Conservation (phyloP, 2,329 filamentous ascomycete species). For the Diaporthe amygdali region DNA sequence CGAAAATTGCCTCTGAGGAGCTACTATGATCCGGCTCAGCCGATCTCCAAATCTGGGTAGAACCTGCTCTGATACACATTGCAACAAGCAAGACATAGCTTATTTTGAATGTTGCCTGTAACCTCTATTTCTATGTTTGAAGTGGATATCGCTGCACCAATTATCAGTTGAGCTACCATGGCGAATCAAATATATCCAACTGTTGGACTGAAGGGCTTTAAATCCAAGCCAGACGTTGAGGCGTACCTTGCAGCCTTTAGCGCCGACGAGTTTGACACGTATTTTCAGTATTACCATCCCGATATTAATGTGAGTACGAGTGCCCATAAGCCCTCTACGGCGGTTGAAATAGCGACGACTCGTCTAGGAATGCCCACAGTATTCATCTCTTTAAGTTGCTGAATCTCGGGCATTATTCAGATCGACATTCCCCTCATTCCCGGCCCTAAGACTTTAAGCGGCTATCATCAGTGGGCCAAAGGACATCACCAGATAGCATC, state of each 20-base stretch:
- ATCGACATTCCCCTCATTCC: neutral
- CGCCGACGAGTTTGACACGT: neutral
- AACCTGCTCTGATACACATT: neutral
- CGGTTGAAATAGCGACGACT: neutral
- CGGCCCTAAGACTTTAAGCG: neutral
- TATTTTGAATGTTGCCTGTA: neutral
- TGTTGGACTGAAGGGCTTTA: neutral
- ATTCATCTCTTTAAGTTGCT: neutral
- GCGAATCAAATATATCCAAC: neutral
- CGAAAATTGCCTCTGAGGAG: neutral
- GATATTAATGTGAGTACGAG: neutral
- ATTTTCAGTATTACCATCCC: constrained; percentile 2
- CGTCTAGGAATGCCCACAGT: fast-evolving
- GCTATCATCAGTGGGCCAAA: neutral
- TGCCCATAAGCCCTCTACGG: neutral
- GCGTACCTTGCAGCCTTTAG: neutral
- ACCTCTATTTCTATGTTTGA: neutral
- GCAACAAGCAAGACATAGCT: neutral
- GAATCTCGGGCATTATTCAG: neutral
- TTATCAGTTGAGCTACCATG: neutral
- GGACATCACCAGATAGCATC: neutral
- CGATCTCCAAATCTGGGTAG: neutral
- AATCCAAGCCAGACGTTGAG: neutral
- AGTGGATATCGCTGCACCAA: neutral
- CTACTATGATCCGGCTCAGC: neutral